Conservation (phyloP, 1,139 yeast genomes). For the Kazachstania sp. region DNA sequence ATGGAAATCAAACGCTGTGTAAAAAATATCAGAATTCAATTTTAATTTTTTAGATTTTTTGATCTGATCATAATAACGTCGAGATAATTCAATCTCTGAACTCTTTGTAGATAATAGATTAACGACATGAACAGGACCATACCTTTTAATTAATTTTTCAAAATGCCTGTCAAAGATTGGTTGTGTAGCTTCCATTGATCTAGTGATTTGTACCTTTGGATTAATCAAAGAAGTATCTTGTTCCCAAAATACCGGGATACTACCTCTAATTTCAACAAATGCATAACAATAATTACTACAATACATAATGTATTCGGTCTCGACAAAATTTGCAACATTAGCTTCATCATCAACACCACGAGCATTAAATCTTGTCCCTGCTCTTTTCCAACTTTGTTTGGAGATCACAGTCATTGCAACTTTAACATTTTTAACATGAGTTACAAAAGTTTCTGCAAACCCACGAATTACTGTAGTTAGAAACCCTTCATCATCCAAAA, state of each 20-base stretch:
- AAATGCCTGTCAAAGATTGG: slow-evolving; percentile 85
- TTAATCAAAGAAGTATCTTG: slow-evolving; percentile 76
- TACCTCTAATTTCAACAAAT: slow-evolving; percentile 83
- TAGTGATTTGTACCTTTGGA: slow-evolving; percentile 81
- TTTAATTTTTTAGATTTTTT: slow-evolving; percentile 28
- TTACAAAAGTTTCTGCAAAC: slow-evolving; percentile 69
- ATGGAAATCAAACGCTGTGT: slow-evolving; percentile 89
- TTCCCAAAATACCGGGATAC: slow-evolving; percentile 97
- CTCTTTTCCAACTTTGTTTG: slow-evolving; percentile 90
- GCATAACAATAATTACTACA: slow-evolving; percentile 57
- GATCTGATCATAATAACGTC: slow-evolving; percentile 54
- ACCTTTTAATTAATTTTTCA: slow-evolving; percentile 54
- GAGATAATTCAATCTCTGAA: slow-evolving; percentile 66
- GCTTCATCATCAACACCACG: slow-evolving; percentile 95
- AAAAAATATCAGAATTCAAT: slow-evolving; percentile 42
- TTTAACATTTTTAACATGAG: slow-evolving; percentile 42
- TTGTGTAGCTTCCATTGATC: slow-evolving; percentile 87
- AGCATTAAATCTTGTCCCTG: slow-evolving; percentile 91
- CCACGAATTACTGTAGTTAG: slow-evolving; percentile 91
- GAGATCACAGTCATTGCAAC: slow-evolving; percentile 73
- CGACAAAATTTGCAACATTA: slow-evolving; percentile 92
- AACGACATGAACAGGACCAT: slow-evolving; percentile 82
- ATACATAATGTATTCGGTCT: slow-evolving; percentile 74
- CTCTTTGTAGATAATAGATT: slow-evolving; percentile 75
- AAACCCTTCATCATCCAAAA: slow-evolving; percentile 68